Evolutionary conservation across 2,329 filamentous ascomycete genomes (phyloP).

Genomic region (Phaeophleospora eucalypticola): DNA sequence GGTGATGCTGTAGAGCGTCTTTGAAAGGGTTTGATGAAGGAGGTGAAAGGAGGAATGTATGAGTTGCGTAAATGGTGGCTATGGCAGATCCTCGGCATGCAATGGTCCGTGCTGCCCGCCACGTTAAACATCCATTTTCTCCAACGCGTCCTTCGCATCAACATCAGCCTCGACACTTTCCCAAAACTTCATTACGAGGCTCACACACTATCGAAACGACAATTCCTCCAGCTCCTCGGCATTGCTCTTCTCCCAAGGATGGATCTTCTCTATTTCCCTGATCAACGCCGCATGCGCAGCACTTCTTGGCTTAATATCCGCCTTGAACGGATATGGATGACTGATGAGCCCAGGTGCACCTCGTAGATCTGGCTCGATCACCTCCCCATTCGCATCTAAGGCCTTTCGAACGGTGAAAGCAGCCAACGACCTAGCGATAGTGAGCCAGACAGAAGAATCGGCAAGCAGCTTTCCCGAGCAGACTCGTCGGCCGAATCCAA

Average conservation of each 20-base stretch:
- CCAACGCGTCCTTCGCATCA: no score
- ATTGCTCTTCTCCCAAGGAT: conserved; percentile 13
- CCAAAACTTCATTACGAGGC: no score
- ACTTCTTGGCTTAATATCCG: conserved; percentile 8
- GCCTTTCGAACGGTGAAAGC: conserved; percentile 9
- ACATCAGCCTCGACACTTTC: no score
- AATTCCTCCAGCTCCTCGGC: conserved; percentile 5
- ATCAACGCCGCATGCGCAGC: conserved; percentile 8
- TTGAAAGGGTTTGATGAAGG: no score
- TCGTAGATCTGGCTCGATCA: conserved; percentile 5
- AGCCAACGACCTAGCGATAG: conserved; percentile 10
- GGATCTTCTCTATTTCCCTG: conserved; percentile 5
- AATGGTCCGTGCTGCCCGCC: no score
- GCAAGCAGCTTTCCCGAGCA: conserved; percentile 15
- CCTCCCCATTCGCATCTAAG: conserved; percentile 5
- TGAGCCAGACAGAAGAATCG: conserved; percentile 13
- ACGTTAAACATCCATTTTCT: no score
- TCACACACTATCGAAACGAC: no score
- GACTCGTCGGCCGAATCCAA: conserved; percentile 16
- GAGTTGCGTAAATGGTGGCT: no score
- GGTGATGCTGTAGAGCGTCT: no score
- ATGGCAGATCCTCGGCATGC: no score
- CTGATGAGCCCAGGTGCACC: conserved; percentile 14
- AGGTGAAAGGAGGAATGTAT: no score
- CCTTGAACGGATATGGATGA: conserved; percentile 11